Percentiles rank a stretch among this genome's conserved stretches.
Conservation (phyloP, 2,329 filamentous ascomycete genomes). For the Arachnopeziza araneosa region DNA sequence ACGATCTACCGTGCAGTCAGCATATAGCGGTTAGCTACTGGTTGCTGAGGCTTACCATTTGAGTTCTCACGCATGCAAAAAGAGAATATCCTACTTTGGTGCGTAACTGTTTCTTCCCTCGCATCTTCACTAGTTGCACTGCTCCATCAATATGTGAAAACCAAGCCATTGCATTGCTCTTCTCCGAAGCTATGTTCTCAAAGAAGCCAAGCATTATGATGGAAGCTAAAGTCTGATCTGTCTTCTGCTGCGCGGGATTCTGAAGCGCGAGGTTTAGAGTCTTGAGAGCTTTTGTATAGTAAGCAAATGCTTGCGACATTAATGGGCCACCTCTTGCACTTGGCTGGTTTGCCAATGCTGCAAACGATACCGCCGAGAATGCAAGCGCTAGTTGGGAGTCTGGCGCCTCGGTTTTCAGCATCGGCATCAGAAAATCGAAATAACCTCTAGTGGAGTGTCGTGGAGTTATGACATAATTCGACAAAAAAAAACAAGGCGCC, state of each 20-base stretch:
- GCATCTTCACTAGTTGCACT: conserved; percentile 53
- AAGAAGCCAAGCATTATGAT: conserved; percentile 56
- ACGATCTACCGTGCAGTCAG: conserved; percentile 47
- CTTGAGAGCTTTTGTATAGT: conserved; percentile 50
- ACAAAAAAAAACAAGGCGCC: conserved; percentile 53
- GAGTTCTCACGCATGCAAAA: conserved; percentile 54
- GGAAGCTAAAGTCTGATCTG: conserved; percentile 54
- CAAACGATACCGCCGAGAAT: conserved; percentile 55
- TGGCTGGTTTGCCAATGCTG: conserved; percentile 49
- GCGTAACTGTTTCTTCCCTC: conserved; percentile 49
- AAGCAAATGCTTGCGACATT: conserved; percentile 39
- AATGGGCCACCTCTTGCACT: conserved; percentile 29
- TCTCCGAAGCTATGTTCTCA: conserved; percentile 48
- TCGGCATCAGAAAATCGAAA: conserved; percentile 53
- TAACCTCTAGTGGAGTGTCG: conserved; percentile 46
- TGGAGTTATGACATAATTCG: conserved; percentile 49
- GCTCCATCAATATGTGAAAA: conserved; percentile 59
- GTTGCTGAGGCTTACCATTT: conserved; percentile 43
- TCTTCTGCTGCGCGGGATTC: conserved; percentile 42
- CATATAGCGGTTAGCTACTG: neutral
- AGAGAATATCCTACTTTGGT: conserved; percentile 49
- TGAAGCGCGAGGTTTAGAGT: conserved; percentile 48
- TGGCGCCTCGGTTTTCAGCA: conserved; percentile 42
- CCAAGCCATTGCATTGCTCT: conserved; percentile 52
- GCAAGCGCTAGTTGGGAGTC: conserved; percentile 48